phyloP scores from a whole-genome alignment of 257 asterid species.

The Solanum chiquidenum region DNA sequence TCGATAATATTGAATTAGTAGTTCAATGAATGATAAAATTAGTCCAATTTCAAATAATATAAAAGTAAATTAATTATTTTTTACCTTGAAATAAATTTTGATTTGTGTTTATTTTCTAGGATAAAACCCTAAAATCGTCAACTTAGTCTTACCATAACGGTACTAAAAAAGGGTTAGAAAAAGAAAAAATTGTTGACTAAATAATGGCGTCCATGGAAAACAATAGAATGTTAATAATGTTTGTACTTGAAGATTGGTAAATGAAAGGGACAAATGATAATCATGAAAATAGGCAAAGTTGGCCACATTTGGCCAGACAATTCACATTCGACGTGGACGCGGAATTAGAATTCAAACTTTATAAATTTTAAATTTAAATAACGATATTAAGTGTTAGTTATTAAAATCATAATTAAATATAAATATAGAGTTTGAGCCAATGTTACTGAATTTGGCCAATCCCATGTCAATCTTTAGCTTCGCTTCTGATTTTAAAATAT shows the following conservation, averaged over 20 bases:
- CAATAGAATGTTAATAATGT: background rate
- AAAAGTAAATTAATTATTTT: background rate
- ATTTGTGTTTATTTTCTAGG: background rate
- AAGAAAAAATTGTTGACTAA: background rate
- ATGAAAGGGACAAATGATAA: background rate
- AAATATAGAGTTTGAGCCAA: too few species aligned
- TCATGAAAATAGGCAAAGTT: background rate
- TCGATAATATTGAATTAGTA: background rate
- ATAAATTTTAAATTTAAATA: background rate
- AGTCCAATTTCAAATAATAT: background rate
- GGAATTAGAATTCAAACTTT: background rate
- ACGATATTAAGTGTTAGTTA: background rate
- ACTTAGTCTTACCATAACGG: background rate
- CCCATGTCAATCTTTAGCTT: background rate
- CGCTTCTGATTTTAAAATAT: background rate
- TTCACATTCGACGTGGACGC: background rate
- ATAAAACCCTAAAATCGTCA: background rate
- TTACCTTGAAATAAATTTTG: background rate
- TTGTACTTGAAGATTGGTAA: background rate
- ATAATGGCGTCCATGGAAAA: background rate
- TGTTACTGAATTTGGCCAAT: background rate
- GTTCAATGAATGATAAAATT: background rate
- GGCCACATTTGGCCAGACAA: background rate
- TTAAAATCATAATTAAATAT: fast-evolving
- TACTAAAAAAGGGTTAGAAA: background rate